Percentiles rank a stretch among this genome's conserved stretches.
Evolutionary conservation across 176 grass and related monocot genomes (phyloP).

Genomic region (Carex pumila): DNA sequence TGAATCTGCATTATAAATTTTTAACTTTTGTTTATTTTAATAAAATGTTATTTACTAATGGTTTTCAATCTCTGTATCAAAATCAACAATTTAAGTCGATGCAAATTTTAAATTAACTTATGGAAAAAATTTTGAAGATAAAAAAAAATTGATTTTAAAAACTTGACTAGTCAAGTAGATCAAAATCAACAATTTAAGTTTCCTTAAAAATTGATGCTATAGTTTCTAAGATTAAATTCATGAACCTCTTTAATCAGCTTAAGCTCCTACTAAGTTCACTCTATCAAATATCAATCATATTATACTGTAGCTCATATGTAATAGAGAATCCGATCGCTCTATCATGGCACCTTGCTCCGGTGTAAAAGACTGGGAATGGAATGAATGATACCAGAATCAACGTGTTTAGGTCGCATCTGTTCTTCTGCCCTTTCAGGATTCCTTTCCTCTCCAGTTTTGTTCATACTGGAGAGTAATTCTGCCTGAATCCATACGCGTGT

Average conservation of each 20-base stretch:
- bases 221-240: neutral
- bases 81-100: neutral
- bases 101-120: too few species aligned
- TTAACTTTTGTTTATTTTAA: too few species aligned
- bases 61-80: neutral
- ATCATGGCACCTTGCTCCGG: neutral
- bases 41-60: too few species aligned
- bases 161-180: neutral
- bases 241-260: neutral
- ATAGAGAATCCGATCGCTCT: neutral
- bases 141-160: neutral
- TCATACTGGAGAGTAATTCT: neutral
- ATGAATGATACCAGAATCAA: constrained; percentile 7
- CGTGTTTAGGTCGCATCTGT: neutral
- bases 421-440: neutral
- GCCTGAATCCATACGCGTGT: neutral
- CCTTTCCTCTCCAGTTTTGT: neutral
- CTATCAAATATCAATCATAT: neutral
- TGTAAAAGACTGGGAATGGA: neutral
- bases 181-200: neutral
- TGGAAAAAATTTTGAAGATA: too few species aligned
- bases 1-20: neutral
- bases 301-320: neutral
- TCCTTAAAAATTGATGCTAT: neutral
- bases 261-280: neutral